Base-by-base conservation (phyloP, 257 asterid genomes). In the Petunia axillaris region DNA sequence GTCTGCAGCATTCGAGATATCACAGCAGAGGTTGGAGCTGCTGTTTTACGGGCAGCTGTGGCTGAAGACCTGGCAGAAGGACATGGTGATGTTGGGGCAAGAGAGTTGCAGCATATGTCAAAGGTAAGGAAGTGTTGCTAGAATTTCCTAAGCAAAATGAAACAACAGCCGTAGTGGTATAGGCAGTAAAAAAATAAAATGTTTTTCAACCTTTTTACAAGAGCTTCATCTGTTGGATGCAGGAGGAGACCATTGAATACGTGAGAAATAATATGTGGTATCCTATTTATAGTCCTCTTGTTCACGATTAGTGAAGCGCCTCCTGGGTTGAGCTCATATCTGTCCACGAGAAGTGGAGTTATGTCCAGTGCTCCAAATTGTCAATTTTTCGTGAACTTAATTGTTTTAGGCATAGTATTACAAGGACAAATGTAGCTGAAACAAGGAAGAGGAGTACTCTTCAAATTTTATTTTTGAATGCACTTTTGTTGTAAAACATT, bases 11-110 rank as follows among this genome's bases (percentile, higher is more conserved):
- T 96, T 83, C 88, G 99, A 70, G 95, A 91, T 73, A 94, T 96
- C 74, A 96, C 99, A 46, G 98, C 96, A 48, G 95, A 92, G 87
- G 99, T 96, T 44, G 98, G 97, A 81, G 99, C 98, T 57, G 97
- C 97, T 43, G 98, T 96, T 80, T 57, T 94, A 78, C 89, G 89
- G 80, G 88, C 95, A 64, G 99, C 99, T 83, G 87, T 93, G 52
- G 90, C 91, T 64, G 93, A 87, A 75, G 95, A 88, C 39, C 90
- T 95, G 71, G 97, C 99, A 15, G 99, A 95, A 84, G 99, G 99
- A 54, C 89, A 83, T 35, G 91, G 93, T 50, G 97, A 91, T 0
- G 92, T 93, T 75, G 97, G 98, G 8, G 87, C 95, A 54, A 89
- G 80, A 86, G 99, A 95, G 76, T 83, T 95, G 82, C 83, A 87